Conservation (phyloP, 225 moss, liverwort and hornwort species). For the Ulota crispa region DNA sequence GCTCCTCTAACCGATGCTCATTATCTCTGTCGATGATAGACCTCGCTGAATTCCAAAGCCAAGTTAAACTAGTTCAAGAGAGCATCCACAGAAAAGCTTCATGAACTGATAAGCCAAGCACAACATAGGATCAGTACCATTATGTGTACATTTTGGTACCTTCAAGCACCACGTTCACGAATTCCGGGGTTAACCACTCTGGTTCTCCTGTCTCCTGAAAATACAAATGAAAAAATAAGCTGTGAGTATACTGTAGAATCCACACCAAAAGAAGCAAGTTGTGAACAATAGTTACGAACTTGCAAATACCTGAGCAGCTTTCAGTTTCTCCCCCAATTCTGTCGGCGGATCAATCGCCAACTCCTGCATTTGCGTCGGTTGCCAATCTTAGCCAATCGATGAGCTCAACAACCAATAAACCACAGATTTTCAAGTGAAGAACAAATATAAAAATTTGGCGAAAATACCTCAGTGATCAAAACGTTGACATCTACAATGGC, state of each 20-base stretch:
- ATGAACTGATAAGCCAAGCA: not conserved
- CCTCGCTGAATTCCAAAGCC: slow-evolving; percentile 48
- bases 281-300: not conserved
- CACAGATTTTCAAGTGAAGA: not conserved
- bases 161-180: slow-evolving; percentile 44
- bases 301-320: slow-evolving; percentile 38
- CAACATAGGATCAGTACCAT: not conserved
- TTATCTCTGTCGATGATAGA: slow-evolving; percentile 64
- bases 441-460: not conserved
- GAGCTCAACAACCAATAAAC: not conserved
- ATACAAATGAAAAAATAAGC: not conserved
- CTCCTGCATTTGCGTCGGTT: slow-evolving; percentile 34
- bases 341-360: slow-evolving; percentile 41
- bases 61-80: slow-evolving; percentile 17
- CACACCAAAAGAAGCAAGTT: not conserved
- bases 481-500: slow-evolving; percentile 67
- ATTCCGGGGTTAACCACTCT: slow-evolving; percentile 45
- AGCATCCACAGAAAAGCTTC: not conserved
- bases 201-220: slow-evolving; percentile 35
- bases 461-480: slow-evolving; percentile 59
- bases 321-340: slow-evolving; percentile 43
- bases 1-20: slow-evolving; percentile 64
- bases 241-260: not conserved
- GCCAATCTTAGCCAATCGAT: not conserved
- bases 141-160: slow-evolving; percentile 19